phyloP scores from a whole-genome alignment of 2,329 filamentous ascomycete genomes.

The Neonectria coccinea region DNA sequence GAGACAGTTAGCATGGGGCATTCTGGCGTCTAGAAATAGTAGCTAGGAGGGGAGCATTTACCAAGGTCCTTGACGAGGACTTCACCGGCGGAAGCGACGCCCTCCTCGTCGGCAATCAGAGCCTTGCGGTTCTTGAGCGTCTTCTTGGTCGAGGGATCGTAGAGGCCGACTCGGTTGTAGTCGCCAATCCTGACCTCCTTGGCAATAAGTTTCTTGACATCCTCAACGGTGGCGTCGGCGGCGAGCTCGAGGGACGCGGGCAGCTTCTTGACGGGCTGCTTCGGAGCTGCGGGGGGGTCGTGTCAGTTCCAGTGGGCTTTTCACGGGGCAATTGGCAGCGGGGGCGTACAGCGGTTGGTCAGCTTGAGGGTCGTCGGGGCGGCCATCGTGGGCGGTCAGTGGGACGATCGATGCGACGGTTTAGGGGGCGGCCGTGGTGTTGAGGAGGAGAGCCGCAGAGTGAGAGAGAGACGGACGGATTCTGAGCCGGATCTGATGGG shows the following conservation, averaged over 20 bases:
- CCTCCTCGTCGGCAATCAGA: slow-evolving; percentile 60
- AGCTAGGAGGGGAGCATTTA: slow-evolving; percentile 55
- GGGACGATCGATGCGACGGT: neutral
- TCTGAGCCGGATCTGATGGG: slow-evolving; percentile 3
- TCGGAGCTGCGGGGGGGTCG: slow-evolving; percentile 52
- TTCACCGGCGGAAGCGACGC: slow-evolving; percentile 63
- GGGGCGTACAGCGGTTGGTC: slow-evolving; percentile 53
- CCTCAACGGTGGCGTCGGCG: slow-evolving; percentile 67
- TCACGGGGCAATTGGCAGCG: neutral
- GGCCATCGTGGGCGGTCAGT: slow-evolving; percentile 44
- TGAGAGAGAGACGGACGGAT: neutral
- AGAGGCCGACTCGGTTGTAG: slow-evolving; percentile 72
- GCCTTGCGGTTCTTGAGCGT: slow-evolving; percentile 72
- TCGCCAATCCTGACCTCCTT: slow-evolving; percentile 64
- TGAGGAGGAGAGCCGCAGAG: slow-evolving; percentile 4
- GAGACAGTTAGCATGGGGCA: slow-evolving; percentile 9
- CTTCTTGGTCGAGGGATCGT: slow-evolving; percentile 70
- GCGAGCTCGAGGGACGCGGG: slow-evolving; percentile 63
- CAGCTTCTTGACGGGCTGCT: slow-evolving; percentile 66
- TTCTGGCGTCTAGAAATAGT: neutral
- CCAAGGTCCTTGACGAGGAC: slow-evolving; percentile 94
- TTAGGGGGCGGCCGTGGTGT: slow-evolving; percentile 10
- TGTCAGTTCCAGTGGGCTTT: slow-evolving; percentile 9
- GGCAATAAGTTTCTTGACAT: slow-evolving; percentile 68
- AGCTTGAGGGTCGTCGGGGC: slow-evolving; percentile 56